A percentile compares a stretch with the other conserved stretches of the same genome.
Evolutionary conservation across 108 stramenopile species (phyloP).

Genomic region (Cyclotella baltica): DNA sequence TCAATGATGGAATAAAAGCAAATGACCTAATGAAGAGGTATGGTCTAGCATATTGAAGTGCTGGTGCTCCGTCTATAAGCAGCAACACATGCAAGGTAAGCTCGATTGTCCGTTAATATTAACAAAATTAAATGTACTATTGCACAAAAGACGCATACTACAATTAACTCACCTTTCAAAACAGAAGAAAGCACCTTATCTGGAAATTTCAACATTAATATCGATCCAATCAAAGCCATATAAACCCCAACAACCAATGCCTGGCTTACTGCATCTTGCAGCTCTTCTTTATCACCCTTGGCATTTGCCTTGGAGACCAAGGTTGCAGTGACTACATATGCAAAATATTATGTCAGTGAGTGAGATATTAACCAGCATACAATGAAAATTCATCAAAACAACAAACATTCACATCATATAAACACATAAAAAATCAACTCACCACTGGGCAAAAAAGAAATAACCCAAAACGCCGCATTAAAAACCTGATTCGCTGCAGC

Average conservation of each 20-base stretch:
- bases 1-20: slow-evolving; percentile 86
- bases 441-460: slow-evolving; percentile 83
- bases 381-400: neutral
- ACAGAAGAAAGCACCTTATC: slow-evolving; percentile 66
- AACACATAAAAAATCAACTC: slow-evolving; percentile 15
- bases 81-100: neutral
- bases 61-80: slow-evolving; percentile 68
- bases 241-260: slow-evolving; percentile 79
- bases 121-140: too few relatives aligned
- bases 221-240: slow-evolving; percentile 73
- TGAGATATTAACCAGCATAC: neutral
- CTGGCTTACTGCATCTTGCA: slow-evolving; percentile 85
- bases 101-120: too few relatives aligned
- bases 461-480: slow-evolving; percentile 80
- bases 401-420: neutral
- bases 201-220: slow-evolving; percentile 68
- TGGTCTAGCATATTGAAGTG: slow-evolving; percentile 84
- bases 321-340: slow-evolving; percentile 74
- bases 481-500: slow-evolving; percentile 93
- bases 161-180: slow-evolving; percentile 40
- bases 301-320: slow-evolving; percentile 88
- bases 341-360: neutral
- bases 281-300: slow-evolving; percentile 68
- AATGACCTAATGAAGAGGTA: slow-evolving; percentile 85
- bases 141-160: neutral